Percentiles rank a stretch among this genome's conserved stretches.
phyloP scores from a whole-genome alignment of 208 protist genomes.

The Crithidia bombi region DNA sequence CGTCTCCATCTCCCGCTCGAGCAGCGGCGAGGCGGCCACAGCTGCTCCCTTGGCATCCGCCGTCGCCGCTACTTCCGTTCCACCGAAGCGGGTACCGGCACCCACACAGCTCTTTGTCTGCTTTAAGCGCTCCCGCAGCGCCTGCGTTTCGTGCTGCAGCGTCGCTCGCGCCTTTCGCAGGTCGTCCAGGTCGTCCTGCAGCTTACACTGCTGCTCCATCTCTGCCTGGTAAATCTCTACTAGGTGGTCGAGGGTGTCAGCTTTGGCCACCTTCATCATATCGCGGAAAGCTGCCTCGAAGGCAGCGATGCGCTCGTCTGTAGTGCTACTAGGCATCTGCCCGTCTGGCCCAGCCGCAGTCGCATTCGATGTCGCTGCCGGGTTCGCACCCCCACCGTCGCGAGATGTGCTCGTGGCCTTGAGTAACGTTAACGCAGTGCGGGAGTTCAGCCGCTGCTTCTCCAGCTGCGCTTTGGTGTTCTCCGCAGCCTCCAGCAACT shows the following conservation, averaged over 20 bases:
- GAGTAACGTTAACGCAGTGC: conserved; percentile 24
- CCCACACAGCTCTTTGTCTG: conserved; percentile 33
- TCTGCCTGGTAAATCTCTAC: conserved; percentile 52
- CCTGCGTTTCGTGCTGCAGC: conserved; percentile 38
- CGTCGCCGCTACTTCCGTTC: background rate
- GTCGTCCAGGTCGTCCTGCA: conserved; percentile 47
- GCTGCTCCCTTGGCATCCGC: conserved; percentile 5
- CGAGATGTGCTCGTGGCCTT: background rate
- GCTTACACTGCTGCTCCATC: conserved; percentile 67
- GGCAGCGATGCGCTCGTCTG: conserved; percentile 66
- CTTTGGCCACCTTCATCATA: conserved; percentile 91
- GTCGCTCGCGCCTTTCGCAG: conserved; percentile 25
- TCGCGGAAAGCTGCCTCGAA: conserved; percentile 89
- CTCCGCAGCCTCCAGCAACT: conserved; percentile 70
- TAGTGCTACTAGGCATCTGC: background rate
- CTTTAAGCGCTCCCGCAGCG: conserved; percentile 30
- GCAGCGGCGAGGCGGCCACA: conserved; percentile 25
- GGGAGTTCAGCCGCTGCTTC: conserved; percentile 28
- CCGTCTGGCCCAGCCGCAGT: background rate
- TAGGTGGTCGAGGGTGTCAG: conserved; percentile 43
- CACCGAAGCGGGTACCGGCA: background rate
- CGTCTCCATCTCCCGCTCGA: conserved; percentile 48
- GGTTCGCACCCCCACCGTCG: background rate
- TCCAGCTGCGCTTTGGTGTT: conserved; percentile 42
- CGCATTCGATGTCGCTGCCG: background rate